Conservation (phyloP, 108 stramenopile species). For the Skeletonema potamos region DNA sequence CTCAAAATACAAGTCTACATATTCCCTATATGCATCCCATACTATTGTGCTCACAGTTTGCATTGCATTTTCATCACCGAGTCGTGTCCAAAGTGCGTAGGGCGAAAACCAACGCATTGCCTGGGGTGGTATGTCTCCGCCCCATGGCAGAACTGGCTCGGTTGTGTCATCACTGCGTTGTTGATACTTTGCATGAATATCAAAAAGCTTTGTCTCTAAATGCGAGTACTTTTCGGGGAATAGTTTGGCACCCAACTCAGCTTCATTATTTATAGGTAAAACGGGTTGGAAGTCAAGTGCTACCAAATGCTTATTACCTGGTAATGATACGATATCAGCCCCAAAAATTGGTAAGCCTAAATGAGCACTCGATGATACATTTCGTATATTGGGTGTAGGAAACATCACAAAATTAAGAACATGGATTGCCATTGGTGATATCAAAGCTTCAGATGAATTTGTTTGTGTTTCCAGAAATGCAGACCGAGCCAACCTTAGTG, state of each 20-base stretch:
- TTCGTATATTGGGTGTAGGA: conserved; percentile 41
- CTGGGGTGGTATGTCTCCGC: conserved; percentile 75
- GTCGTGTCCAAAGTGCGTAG: conserved; percentile 78
- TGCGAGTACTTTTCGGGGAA: conserved; percentile 25
- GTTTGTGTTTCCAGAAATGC: conserved; percentile 72
- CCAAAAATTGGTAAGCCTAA: conserved; percentile 69
- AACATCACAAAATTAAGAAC: conserved; percentile 81
- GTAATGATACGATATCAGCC: conserved; percentile 78
- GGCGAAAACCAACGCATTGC: conserved; percentile 72
- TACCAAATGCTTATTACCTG: conserved; percentile 68
- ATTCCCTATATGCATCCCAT: conserved; percentile 59
- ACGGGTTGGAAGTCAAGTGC: conserved; percentile 77
- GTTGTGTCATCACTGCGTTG: neutral
- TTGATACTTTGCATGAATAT: conserved; percentile 46
- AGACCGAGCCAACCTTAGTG: conserved; percentile 48
- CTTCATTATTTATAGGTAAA: conserved; percentile 13
- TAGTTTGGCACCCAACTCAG: conserved; percentile 1
- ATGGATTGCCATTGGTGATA: conserved; percentile 57
- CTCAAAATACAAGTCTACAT: conserved; percentile 72
- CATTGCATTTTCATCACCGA: conserved; percentile 42
- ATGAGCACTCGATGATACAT: neutral
- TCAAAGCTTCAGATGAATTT: conserved; percentile 8
- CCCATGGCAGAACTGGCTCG: conserved; percentile 60
- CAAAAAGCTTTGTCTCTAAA: conserved; percentile 40
- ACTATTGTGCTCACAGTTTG: conserved; percentile 53